Evolutionary conservation across 805 yeast genomes (phyloP).

Genomic region (Yamadazyma laniorum): DNA sequence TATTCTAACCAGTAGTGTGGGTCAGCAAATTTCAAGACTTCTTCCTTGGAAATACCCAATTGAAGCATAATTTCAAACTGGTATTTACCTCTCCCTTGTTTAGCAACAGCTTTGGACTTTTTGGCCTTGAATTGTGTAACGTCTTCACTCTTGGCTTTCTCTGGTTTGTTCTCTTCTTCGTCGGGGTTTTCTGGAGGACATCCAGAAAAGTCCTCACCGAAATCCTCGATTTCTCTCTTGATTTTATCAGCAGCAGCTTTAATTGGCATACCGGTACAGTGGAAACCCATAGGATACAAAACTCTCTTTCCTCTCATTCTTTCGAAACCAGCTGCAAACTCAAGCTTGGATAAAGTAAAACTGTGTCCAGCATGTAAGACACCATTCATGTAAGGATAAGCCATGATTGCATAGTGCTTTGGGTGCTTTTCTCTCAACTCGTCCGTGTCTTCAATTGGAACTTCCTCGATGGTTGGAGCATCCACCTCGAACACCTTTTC

Average conservation of each 20-base stretch:
- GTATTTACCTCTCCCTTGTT: conserved; percentile 89
- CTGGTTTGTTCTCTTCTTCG: conserved; percentile 40
- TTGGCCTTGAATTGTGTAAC: conserved; percentile 88
- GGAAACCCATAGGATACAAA: conserved; percentile 94
- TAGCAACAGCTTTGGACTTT: conserved; percentile 91
- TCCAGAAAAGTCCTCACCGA: conserved; percentile 76
- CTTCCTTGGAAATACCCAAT: conserved; percentile 81
- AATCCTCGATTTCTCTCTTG: conserved; percentile 85
- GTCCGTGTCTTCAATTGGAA: conserved; percentile 46
- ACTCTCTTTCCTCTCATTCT: conserved; percentile 93
- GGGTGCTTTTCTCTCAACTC: conserved; percentile 79
- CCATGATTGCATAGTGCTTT: conserved; percentile 90
- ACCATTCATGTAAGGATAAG: conserved; percentile 99
- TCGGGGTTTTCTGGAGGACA: conserved; percentile 65
- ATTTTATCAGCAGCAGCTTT: conserved; percentile 94
- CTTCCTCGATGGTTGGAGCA: conserved; percentile 77
- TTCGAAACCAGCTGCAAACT: conserved; percentile 89
- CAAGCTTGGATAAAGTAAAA: conserved; percentile 91
- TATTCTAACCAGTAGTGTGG: conserved; percentile 85
- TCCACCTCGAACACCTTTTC: conserved; percentile 83
- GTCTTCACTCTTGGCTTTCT: conserved; percentile 57
- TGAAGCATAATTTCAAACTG: conserved; percentile 97
- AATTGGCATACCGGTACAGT: conserved; percentile 99
- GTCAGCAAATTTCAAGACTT: conserved; percentile 85
- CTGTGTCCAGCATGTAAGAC: conserved; percentile 96